Conservation (phyloP, 108 stramenopile genomes). For the Skeletonema menzelii region DNA sequence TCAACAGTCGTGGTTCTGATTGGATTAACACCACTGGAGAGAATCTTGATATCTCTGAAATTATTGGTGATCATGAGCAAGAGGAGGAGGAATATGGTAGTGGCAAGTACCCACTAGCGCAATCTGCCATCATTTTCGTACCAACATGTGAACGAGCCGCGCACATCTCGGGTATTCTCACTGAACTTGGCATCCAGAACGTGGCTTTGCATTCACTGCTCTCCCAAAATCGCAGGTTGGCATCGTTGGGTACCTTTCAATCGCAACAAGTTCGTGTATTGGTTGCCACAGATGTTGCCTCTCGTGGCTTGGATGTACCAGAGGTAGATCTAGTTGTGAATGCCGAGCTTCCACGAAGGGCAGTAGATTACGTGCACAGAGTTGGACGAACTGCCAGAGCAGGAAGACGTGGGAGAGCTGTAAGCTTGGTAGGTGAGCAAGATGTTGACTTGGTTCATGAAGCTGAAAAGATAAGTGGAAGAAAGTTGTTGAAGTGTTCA, state of each 20-base stretch:
- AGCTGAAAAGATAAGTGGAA: constrained; percentile 71
- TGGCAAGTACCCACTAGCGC: constrained; percentile 54
- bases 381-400: constrained; percentile 98
- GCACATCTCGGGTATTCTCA: constrained; percentile 86
- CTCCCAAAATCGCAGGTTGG: constrained; percentile 88
- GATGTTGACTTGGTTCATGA: constrained; percentile 87
- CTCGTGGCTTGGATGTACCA: constrained; percentile 96
- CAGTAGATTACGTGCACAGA: constrained; percentile 95
- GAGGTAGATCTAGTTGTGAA: constrained; percentile 96
- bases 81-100: constrained; percentile 51
- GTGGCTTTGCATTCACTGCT: constrained; percentile 93
- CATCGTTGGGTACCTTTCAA: constrained; percentile 91
- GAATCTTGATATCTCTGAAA: constrained; percentile 20
- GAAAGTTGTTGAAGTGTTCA: constrained; percentile 72
- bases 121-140: constrained; percentile 94
- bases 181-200: constrained; percentile 86
- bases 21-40: constrained; percentile 28
- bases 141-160: constrained; percentile 95
- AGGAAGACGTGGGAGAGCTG: constrained; percentile 91
- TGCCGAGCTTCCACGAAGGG: constrained; percentile 91
- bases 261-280: constrained; percentile 87
- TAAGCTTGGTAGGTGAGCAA: constrained; percentile 91
- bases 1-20: constrained; percentile 14
- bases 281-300: constrained; percentile 98
- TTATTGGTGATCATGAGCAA: constrained; percentile 28